Conservation (phyloP, 306 rosid species). For the Trifolium fragiferum region DNA sequence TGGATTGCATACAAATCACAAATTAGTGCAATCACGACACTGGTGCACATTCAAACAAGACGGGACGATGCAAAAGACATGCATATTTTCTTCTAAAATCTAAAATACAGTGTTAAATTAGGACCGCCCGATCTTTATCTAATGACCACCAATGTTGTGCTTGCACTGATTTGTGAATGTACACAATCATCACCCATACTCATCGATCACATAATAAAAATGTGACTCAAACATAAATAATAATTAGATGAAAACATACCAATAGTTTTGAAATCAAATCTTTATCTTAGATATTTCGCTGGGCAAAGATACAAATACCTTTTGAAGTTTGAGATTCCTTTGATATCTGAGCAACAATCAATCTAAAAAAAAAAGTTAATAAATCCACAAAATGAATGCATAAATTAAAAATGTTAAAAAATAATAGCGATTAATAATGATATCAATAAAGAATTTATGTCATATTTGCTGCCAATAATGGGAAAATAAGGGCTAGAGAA, state of each 20-base stretch:
- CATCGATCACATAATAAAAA: no score
- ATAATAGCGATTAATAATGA: neutral
- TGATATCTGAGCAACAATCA: neutral
- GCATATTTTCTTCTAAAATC: no score
- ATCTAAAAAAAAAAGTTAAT: neutral
- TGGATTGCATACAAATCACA: no score
- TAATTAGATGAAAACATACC: neutral
- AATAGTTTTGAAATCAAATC: neutral
- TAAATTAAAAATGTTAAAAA: slow-evolving; percentile 5
- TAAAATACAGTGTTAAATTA: no score
- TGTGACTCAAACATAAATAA: no score
- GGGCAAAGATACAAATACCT: neutral
- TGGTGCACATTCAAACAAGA: no score
- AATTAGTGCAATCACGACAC: no score
- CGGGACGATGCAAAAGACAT: no score
- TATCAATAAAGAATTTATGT: neutral
- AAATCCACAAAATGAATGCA: slow-evolving; percentile 6
- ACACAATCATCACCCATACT: no score
- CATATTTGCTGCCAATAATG: slow-evolving; percentile 6
- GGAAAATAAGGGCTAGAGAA: neutral
- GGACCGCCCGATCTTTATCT: no score
- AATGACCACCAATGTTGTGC: no score
- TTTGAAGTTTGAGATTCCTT: neutral
- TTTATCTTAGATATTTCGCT: slow-evolving; percentile 7
- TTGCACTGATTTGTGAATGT: no score